phyloP scores from a whole-genome alignment of 129 eudicot species.

The Ambrosia artemisiifolia region DNA sequence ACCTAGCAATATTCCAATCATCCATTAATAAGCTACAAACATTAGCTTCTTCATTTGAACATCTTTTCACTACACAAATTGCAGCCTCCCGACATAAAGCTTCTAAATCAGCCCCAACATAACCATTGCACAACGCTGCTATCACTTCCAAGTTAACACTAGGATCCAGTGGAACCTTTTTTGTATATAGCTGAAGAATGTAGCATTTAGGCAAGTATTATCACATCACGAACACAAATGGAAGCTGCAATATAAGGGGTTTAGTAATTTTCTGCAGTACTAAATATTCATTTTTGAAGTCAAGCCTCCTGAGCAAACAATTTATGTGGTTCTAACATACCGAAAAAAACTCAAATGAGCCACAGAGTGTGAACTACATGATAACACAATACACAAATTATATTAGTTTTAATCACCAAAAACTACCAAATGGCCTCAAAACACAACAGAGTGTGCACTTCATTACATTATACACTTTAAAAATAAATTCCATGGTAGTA shows the following conservation, averaged over 20 bases:
- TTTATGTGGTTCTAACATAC: conserved; percentile 9
- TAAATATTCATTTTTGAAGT: neutral
- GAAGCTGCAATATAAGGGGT: too few species aligned
- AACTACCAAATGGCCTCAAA: too few species aligned
- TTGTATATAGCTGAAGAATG: conserved; percentile 83
- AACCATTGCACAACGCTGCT: conserved; percentile 88
- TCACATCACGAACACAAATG: too few species aligned
- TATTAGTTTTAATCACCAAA: neutral
- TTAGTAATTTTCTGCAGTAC: neutral
- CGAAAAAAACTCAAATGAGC: neutral
- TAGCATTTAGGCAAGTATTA: conserved; percentile 14
- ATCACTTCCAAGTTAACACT: conserved; percentile 58
- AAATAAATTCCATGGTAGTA: neutral
- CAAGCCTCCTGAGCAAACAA: neutral
- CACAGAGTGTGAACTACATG: conserved; percentile 89
- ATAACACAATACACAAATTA: conserved; percentile 18
- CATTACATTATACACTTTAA: neutral
- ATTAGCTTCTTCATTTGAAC: conserved; percentile 37
- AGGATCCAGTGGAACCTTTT: conserved; percentile 69
- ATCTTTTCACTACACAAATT: conserved; percentile 44
- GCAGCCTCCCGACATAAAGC: conserved; percentile 93
- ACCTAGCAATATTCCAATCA: conserved; percentile 75
- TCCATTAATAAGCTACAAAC: conserved; percentile 50
- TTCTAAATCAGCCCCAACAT: conserved; percentile 96
- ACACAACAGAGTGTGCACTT: neutral